Conservation (phyloP, 2,329 filamentous ascomycete genomes). For the Botrytis squamosa region DNA sequence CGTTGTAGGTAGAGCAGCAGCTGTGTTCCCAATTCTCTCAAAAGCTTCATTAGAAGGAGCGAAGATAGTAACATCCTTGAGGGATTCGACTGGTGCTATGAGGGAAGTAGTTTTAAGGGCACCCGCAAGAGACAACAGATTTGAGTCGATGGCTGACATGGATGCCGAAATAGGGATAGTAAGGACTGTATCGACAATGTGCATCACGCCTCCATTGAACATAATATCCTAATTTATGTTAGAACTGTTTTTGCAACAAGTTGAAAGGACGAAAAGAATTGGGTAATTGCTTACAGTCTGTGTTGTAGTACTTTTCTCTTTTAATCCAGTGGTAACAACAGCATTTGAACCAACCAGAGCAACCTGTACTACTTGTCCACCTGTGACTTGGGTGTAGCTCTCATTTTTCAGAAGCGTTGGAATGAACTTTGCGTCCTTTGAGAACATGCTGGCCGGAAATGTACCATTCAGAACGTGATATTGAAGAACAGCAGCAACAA, state of each 20-base stretch:
- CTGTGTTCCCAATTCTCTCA: conserved; percentile 40
- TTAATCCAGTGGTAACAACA: conserved; percentile 17
- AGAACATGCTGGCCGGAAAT: conserved; percentile 32
- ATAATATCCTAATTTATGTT: conserved; percentile 43
- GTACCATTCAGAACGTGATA: conserved; percentile 41
- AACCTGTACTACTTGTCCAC: conserved; percentile 47
- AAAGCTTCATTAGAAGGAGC: conserved; percentile 41
- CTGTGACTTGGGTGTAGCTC: conserved; percentile 49
- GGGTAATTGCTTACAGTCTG: conserved; percentile 45
- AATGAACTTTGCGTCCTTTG: conserved; percentile 44
- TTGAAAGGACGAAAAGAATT: conserved; percentile 35
- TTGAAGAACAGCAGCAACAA: conserved; percentile 41
- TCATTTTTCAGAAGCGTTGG: conserved; percentile 46
- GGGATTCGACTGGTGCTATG: conserved; percentile 41
- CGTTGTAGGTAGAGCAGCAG: conserved; percentile 35
- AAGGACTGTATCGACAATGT: conserved; percentile 53
- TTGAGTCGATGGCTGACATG: conserved; percentile 41
- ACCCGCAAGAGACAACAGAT: conserved; percentile 42
- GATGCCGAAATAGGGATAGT: conserved; percentile 47
- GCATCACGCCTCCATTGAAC: conserved; percentile 51
- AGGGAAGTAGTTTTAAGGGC: conserved; percentile 38
- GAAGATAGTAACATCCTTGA: conserved; percentile 52
- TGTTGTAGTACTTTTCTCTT: conserved; percentile 38
- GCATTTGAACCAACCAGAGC: conserved; percentile 12
- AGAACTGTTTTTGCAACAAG: conserved; percentile 43